Evolutionary conservation across 306 rosid species (phyloP).

Genomic region (Abrus precatorius): DNA sequence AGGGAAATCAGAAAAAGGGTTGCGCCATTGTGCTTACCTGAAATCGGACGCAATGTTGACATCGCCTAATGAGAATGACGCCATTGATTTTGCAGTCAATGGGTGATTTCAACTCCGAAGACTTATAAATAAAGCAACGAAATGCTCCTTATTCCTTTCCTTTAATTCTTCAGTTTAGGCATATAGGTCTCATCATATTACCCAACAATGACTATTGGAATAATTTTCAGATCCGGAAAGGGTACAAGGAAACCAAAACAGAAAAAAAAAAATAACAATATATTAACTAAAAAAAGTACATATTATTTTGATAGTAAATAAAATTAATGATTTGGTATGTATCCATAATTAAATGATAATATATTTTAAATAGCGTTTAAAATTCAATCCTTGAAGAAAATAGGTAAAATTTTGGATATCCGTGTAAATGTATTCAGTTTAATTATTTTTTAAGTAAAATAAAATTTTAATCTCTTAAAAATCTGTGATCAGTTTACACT

Average conservation of each 20-base stretch:
- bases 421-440: background rate
- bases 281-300: too few species aligned
- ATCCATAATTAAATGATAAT: background rate
- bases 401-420: too few species aligned
- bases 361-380: background rate
- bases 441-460: too few species aligned
- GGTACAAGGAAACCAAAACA: background rate
- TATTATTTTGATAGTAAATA: too few species aligned
- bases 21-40: slow-evolving; percentile 1
- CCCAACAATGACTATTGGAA: slow-evolving; percentile 7
- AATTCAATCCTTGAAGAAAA: background rate
- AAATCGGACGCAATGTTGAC: slow-evolving; percentile 47
- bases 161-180: slow-evolving; percentile 7
- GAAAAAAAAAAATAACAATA: too few species aligned
- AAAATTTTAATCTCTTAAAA: too few species aligned
- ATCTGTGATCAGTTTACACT: too few species aligned
- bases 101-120: background rate
- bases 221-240: too few species aligned
- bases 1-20: background rate
- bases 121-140: background rate
- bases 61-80: background rate
- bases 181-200: slow-evolving; percentile 18
- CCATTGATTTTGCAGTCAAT: background rate
- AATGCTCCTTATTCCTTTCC: background rate
- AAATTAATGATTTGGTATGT: too few species aligned